A percentile compares a stretch with the other conserved stretches of the same genome.
Evolutionary conservation across 2,329 filamentous ascomycete genomes (phyloP).

Genomic region (Colletotrichum lupini): DNA sequence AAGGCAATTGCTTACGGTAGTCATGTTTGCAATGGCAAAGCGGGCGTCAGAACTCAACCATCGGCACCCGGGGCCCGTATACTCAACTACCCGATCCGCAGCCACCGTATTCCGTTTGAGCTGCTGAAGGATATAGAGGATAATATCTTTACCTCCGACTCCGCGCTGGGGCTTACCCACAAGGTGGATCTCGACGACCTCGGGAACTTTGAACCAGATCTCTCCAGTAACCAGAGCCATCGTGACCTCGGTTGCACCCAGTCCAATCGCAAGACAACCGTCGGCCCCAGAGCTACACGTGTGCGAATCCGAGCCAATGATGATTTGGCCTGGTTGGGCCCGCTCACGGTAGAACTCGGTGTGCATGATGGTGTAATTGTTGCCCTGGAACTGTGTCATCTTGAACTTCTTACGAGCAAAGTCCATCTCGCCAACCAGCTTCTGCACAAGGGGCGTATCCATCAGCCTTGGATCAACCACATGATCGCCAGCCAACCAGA

Average conservation of each 20-base stretch:
- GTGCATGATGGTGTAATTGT: slow-evolving; percentile 53
- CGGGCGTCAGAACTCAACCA: slow-evolving; percentile 49
- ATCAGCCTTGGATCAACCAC: slow-evolving; percentile 52
- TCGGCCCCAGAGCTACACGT: slow-evolving; percentile 51
- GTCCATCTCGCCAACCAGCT: slow-evolving; percentile 19
- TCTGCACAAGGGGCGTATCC: slow-evolving; percentile 24
- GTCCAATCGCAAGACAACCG: slow-evolving; percentile 48
- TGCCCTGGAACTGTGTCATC: slow-evolving; percentile 43
- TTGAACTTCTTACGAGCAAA: slow-evolving; percentile 27
- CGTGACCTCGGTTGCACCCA: slow-evolving; percentile 51
- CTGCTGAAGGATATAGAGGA: slow-evolving; percentile 49
- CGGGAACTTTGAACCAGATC: slow-evolving; percentile 53
- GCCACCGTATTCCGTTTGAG: slow-evolving; percentile 53
- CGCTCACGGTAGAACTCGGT: slow-evolving; percentile 52
- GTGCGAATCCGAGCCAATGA: slow-evolving; percentile 52
- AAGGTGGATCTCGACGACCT: slow-evolving; percentile 47
- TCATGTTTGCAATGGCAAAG: slow-evolving; percentile 52
- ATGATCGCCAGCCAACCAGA: slow-evolving; percentile 63
- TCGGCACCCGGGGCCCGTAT: slow-evolving; percentile 45
- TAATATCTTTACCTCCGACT: slow-evolving; percentile 52
- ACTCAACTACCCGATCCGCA: slow-evolving; percentile 51
- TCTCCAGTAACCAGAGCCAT: slow-evolving; percentile 50
- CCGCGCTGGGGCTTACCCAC: slow-evolving; percentile 45
- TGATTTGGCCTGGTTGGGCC: slow-evolving; percentile 50
- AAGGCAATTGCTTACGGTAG: slow-evolving; percentile 12